Evolutionary conservation across 306 rosid species (phyloP).

Genomic region (Hippophae rhamnoides): DNA sequence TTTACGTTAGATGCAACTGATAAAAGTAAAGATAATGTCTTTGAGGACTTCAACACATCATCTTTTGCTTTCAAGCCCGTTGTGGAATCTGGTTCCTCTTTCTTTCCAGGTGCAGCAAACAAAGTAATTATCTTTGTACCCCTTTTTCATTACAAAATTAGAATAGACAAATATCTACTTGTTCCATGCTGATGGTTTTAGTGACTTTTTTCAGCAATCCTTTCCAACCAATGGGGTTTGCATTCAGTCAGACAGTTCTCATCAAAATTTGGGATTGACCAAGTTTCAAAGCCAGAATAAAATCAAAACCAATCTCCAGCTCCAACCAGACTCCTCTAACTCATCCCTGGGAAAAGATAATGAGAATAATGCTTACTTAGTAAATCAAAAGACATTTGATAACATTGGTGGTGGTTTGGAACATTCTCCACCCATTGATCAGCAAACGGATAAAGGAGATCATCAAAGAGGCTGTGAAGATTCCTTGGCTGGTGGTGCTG

Average conservation of each 20-base stretch:
- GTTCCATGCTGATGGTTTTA: slow-evolving; percentile 41
- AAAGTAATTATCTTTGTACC: slow-evolving; percentile 39
- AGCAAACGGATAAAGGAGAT: slow-evolving; percentile 65
- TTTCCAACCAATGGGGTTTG: slow-evolving; percentile 45
- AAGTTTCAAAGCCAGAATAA: slow-evolving; percentile 36
- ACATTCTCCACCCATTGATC: slow-evolving; percentile 54
- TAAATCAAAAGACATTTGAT: slow-evolving; percentile 42
- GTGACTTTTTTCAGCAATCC: slow-evolving; percentile 41
- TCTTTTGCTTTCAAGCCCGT: slow-evolving; percentile 73
- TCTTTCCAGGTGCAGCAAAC: slow-evolving; percentile 46
- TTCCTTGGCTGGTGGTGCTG: slow-evolving; percentile 43
- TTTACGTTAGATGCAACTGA: slow-evolving; percentile 34
- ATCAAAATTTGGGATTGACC: slow-evolving; percentile 40
- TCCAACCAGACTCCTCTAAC: slow-evolving; percentile 38
- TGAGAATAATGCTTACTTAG: slow-evolving; percentile 23
- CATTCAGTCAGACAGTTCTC: slow-evolving; percentile 47
- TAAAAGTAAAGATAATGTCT: slow-evolving; percentile 30
- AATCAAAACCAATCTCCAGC: slow-evolving; percentile 31
- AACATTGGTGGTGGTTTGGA: slow-evolving; percentile 31
- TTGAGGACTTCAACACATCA: slow-evolving; percentile 35
- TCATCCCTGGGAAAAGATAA: slow-evolving; percentile 40
- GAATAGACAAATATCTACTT: slow-evolving; percentile 1
- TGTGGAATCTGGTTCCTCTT: slow-evolving; percentile 44
- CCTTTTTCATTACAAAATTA: no score
- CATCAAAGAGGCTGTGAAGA: slow-evolving; percentile 50